Evolutionary conservation across 2,329 filamentous ascomycete genomes (phyloP).

Genomic region (Neofusicoccum parvum): DNA sequence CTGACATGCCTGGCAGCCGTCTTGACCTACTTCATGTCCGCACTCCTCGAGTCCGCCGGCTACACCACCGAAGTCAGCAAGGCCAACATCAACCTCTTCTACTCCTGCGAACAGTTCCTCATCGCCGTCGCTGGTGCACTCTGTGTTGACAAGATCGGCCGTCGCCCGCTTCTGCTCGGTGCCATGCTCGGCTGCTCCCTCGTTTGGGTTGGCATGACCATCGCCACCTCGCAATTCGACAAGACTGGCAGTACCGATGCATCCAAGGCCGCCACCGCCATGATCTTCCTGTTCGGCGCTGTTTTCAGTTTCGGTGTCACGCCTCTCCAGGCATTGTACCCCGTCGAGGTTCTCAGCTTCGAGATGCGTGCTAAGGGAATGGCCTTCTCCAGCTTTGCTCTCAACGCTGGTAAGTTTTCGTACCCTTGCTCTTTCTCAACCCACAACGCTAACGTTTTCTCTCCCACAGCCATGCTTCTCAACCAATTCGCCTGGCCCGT

Average conservation of each 20-base stretch:
- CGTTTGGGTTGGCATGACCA: slow-evolving; percentile 33
- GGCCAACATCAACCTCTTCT: slow-evolving; percentile 22
- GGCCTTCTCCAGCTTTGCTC: slow-evolving; percentile 29
- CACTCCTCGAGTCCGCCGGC: slow-evolving; percentile 16
- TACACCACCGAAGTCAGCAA: slow-evolving; percentile 15
- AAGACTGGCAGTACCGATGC: neutral
- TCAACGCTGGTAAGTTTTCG: slow-evolving; percentile 31
- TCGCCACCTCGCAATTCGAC: slow-evolving; percentile 23
- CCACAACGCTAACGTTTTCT: slow-evolving; percentile 46
- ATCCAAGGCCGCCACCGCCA: slow-evolving; percentile 32
- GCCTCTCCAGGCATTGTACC: slow-evolving; percentile 50
- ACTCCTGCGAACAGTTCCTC: slow-evolving; percentile 32
- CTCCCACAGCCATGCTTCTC: slow-evolving; percentile 26
- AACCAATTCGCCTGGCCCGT: slow-evolving; percentile 41
- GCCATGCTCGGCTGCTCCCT: slow-evolving; percentile 28
- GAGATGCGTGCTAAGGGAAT: slow-evolving; percentile 49
- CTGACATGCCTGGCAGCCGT: slow-evolving; percentile 17
- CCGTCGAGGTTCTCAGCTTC: slow-evolving; percentile 53
- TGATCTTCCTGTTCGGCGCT: slow-evolving; percentile 39
- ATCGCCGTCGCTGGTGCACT: slow-evolving; percentile 39
- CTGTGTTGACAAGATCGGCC: slow-evolving; percentile 36
- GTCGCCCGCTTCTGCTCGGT: slow-evolving; percentile 36
- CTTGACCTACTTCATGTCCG: slow-evolving; percentile 20
- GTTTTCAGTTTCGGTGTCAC: slow-evolving; percentile 39
- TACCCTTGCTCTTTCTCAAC: slow-evolving; percentile 28